phyloP scores from a whole-genome alignment of 768 basidiomycete species.

The Rhodotorula diobovata region DNA sequence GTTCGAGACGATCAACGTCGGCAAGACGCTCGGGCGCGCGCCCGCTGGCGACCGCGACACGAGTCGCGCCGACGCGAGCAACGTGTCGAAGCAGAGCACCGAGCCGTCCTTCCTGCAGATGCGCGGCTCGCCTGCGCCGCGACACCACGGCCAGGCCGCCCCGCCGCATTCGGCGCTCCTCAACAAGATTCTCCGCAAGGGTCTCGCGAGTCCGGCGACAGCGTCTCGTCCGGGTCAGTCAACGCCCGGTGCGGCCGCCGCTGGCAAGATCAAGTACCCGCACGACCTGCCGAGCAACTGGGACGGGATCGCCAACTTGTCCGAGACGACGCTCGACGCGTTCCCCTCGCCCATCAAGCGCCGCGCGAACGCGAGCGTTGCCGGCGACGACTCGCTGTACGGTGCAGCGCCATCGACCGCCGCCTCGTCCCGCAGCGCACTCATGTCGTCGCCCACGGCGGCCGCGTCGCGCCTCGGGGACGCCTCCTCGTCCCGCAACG shows the following conservation, averaged over 20 bases:
- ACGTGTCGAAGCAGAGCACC: constrained; percentile 6
- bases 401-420: constrained; percentile 53
- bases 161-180: constrained; percentile 42
- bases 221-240: constrained; percentile 48
- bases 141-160: background rate
- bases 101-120: constrained; percentile 25
- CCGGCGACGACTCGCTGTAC: constrained; percentile 49
- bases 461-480: background rate
- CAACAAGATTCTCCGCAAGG: constrained; percentile 41
- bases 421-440: background rate
- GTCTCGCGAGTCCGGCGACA: constrained; percentile 53
- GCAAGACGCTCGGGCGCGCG: background rate
- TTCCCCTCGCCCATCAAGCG: constrained; percentile 54
- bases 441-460: background rate
- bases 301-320: constrained; percentile 71
- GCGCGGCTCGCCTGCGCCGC: background rate
- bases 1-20: constrained; percentile 33
- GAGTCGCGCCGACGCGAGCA: background rate
- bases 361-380: constrained; percentile 39
- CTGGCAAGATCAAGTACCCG: constrained; percentile 60
- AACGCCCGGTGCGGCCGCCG: constrained; percentile 54
- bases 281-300: constrained; percentile 57
- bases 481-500: background rate
- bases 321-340: constrained; percentile 50
- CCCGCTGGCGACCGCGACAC: background rate